A percentile compares a stretch with the other conserved stretches of the same genome.
These are phyloP conservation scores for Pseudoneurospora amorphoporcata DNA, from an alignment of 495 filamentous ascomycete genomes.

Conservation along the genomic window DNA sequence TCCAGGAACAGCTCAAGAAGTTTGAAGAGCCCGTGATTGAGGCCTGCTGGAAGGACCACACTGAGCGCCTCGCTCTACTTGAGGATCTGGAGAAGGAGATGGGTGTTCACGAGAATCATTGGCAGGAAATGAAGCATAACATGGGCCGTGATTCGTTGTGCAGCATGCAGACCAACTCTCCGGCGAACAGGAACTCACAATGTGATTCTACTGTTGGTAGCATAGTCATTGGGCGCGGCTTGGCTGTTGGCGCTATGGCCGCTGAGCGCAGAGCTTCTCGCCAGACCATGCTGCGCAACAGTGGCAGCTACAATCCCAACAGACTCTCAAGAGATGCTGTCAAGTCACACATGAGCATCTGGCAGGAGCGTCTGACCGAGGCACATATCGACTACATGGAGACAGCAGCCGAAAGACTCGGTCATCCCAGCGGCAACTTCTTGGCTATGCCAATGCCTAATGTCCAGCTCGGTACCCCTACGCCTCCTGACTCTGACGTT, in stretches of 20 bases:
- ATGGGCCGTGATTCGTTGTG: conserved; percentile 38
- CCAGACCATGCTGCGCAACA: conserved; percentile 18
- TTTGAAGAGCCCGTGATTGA: conserved; percentile 24
- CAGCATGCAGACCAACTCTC: conserved; percentile 25
- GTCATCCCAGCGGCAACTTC: conserved; percentile 28
- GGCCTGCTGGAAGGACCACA: conserved; percentile 20
- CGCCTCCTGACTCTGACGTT: conserved; percentile 36
- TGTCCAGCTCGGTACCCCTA: conserved; percentile 37
- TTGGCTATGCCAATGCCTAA: conserved; percentile 26
- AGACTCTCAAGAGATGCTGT: conserved; percentile 4
- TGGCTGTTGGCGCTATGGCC: conserved; percentile 16
- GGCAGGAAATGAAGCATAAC: conserved; percentile 39
- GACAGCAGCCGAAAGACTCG: conserved; percentile 27
- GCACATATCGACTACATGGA: conserved; percentile 36
- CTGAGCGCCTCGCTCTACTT: conserved; percentile 31
- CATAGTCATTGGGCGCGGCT: conserved; percentile 5
- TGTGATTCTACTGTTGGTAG: conserved; percentile 13
- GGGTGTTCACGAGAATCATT: conserved; percentile 39
- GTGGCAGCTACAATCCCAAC: conserved; percentile 14
- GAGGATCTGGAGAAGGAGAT: conserved; percentile 45
- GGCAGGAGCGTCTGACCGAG: conserved; percentile 27
- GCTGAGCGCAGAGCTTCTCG: conserved; percentile 27
- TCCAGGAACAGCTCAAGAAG: conserved; percentile 40
- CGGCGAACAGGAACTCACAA: conserved; percentile 15
- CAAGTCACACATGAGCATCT: conserved; percentile 14